Percentiles rank a stretch among this genome's conserved stretches.
phyloP scores from a whole-genome alignment of 1,284 basidiomycete species.

The Farysia itapuensis region DNA sequence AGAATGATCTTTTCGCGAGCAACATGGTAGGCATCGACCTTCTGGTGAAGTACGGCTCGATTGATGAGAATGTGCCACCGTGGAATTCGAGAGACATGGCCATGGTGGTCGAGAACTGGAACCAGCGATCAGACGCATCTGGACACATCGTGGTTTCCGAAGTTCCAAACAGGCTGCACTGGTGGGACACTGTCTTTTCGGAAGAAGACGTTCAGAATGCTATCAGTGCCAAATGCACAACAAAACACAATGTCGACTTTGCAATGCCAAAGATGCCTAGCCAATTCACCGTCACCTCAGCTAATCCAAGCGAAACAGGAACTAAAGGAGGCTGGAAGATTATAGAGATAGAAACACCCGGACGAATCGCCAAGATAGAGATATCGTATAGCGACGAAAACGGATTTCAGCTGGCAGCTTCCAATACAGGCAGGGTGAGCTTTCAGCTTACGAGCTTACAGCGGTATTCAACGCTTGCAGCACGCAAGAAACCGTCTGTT shows the following conservation, averaged over 20 bases:
- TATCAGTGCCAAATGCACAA: conserved; percentile 8
- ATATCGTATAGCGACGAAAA: neutral
- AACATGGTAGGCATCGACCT: conserved; percentile 72
- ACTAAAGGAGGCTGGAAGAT: conserved; percentile 71
- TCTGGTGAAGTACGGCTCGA: conserved; percentile 74
- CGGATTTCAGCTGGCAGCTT: neutral
- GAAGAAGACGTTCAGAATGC: conserved; percentile 67
- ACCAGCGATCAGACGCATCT: conserved; percentile 28
- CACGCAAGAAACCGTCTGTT: neutral
- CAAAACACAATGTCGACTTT: conserved; percentile 8
- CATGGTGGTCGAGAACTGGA: conserved; percentile 67
- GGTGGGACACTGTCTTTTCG: conserved; percentile 69
- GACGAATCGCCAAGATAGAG: conserved; percentile 56
- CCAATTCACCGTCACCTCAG: conserved; percentile 70
- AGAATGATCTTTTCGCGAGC: conserved; percentile 80
- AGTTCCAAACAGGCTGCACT: conserved; percentile 69
- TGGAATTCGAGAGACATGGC: conserved; percentile 75
- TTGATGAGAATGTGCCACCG: conserved; percentile 75
- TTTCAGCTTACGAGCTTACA: neutral
- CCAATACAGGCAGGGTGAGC: neutral
- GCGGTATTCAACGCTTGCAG: neutral
- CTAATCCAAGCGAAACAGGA: conserved; percentile 69
- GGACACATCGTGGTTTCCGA: conserved; percentile 64
- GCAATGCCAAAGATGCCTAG: conserved; percentile 13
- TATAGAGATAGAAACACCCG: conserved; percentile 66